phyloP scores from a whole-genome alignment of 495 filamentous ascomycete genomes.

The Aspergillus conjunctus region DNA sequence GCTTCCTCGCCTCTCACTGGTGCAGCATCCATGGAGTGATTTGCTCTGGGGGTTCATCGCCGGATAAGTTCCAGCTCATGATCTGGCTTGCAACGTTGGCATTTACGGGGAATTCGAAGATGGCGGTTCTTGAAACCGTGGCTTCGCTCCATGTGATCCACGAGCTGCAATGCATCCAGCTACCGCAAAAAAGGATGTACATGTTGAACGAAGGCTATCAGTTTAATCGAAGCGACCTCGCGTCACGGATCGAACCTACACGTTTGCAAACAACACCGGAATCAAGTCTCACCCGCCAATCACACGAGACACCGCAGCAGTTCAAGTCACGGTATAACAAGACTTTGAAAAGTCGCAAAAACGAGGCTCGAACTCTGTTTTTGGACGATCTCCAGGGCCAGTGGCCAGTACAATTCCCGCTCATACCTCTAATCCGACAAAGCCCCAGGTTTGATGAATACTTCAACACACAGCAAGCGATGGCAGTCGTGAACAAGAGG shows the following conservation, averaged over 20 bases:
- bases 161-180: conserved; percentile 22
- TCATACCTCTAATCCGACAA: neutral
- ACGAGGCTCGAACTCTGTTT: conserved; percentile 1
- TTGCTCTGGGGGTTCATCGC: conserved; percentile 6
- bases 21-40: conserved; percentile 39
- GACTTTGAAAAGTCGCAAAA: neutral
- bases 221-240: neutral
- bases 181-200: conserved; percentile 6
- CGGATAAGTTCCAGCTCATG: conserved; percentile 45
- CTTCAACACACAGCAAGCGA: conserved; percentile 1
- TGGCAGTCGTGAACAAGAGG: neutral
- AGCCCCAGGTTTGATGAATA: conserved; percentile 7
- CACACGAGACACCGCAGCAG: neutral
- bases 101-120: conserved; percentile 29
- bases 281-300: neutral
- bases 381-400: neutral
- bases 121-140: conserved; percentile 38
- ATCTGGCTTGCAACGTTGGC: conserved; percentile 49
- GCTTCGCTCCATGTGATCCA: conserved; percentile 37
- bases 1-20: conserved; percentile 34
- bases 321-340: neutral
- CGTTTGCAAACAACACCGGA: conserved; percentile 8
- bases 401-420: neutral
- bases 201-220: neutral
- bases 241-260: neutral